Conservation (phyloP, 768 basidiomycete species). For the Tephrocybe sp. region DNA sequence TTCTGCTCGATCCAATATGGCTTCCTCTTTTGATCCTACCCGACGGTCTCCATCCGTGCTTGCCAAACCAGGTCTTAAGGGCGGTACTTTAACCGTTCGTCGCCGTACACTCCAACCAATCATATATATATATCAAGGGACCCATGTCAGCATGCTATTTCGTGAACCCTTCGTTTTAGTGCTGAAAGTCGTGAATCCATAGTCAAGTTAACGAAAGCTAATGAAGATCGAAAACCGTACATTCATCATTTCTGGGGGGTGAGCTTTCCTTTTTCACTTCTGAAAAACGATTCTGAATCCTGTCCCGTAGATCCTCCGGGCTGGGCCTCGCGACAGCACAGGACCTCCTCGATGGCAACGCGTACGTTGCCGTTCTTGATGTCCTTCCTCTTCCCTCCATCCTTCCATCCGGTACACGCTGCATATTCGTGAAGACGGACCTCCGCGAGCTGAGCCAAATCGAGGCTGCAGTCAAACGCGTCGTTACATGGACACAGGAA, state of each 20-base stretch:
- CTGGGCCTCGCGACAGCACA: constrained; percentile 54
- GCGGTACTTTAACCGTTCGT: not conserved
- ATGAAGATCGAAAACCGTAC: constrained; percentile 57
- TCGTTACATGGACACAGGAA: constrained; percentile 38
- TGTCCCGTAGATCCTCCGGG: constrained; percentile 47
- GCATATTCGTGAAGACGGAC: constrained; percentile 42
- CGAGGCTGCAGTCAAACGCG: constrained; percentile 35
- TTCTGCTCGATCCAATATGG: not conserved
- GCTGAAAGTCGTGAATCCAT: not conserved
- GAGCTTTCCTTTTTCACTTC: constrained; percentile 13
- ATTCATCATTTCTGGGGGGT: constrained; percentile 61
- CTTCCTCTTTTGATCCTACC: not conserved
- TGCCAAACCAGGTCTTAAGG: not conserved
- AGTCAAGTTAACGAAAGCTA: not conserved
- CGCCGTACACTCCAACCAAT: not conserved
- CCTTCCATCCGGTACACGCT: constrained; percentile 21
- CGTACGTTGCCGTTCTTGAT: constrained; percentile 55
- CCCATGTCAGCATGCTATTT: not conserved
- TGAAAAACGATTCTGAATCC: not conserved
- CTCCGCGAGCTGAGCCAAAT: constrained; percentile 38
- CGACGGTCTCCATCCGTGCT: not conserved
- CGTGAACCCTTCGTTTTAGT: no score
- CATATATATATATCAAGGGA: not conserved
- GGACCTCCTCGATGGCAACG: constrained; percentile 41
- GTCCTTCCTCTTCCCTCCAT: constrained; percentile 34